These are phyloP conservation scores for Fusarium aywerte DNA, from an alignment of 2,329 filamentous ascomycete genomes.

Conservation along the genomic window DNA sequence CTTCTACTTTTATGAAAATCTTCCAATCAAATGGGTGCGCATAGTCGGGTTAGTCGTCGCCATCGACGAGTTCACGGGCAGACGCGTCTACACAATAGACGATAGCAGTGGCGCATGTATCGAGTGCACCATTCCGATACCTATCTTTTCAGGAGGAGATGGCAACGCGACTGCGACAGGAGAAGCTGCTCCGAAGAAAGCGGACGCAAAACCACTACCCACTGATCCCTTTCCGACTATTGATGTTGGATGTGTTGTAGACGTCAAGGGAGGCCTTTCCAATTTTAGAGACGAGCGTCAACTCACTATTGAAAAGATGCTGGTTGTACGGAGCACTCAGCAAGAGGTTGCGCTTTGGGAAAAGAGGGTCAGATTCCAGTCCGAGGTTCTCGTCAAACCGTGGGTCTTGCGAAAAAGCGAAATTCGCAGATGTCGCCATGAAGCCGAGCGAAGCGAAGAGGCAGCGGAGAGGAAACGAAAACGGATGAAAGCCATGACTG, in stretches of 20 bases:
- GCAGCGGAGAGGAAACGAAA: slow-evolving; percentile 44
- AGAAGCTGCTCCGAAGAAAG: slow-evolving; percentile 11
- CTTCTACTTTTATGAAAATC: slow-evolving; percentile 75
- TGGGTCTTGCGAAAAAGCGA: slow-evolving; percentile 65
- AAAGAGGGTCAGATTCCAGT: slow-evolving; percentile 62
- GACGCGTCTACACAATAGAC: slow-evolving; percentile 68
- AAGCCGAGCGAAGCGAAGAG: slow-evolving; percentile 54
- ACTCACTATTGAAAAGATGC: slow-evolving; percentile 63
- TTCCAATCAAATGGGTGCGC: slow-evolving; percentile 80
- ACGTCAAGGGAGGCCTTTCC: slow-evolving; percentile 65
- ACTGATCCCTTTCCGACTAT: slow-evolving; percentile 48
- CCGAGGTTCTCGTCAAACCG: slow-evolving; percentile 60
- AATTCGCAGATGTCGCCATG: slow-evolving; percentile 61
- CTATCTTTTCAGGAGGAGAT: slow-evolving; percentile 6
- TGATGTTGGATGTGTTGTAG: slow-evolving; percentile 65
- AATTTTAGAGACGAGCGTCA: slow-evolving; percentile 62
- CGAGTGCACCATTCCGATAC: slow-evolving; percentile 51
- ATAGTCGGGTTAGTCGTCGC: slow-evolving; percentile 76
- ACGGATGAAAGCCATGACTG: slow-evolving; percentile 36
- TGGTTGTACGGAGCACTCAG: slow-evolving; percentile 61
- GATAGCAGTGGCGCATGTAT: slow-evolving; percentile 72
- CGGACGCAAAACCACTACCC: background rate
- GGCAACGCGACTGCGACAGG: background rate
- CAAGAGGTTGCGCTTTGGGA: slow-evolving; percentile 70
- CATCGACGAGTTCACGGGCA: slow-evolving; percentile 61